Conservation (phyloP, 192 early-diverging fungal genomes). For the Linnemannia elongata region DNA sequence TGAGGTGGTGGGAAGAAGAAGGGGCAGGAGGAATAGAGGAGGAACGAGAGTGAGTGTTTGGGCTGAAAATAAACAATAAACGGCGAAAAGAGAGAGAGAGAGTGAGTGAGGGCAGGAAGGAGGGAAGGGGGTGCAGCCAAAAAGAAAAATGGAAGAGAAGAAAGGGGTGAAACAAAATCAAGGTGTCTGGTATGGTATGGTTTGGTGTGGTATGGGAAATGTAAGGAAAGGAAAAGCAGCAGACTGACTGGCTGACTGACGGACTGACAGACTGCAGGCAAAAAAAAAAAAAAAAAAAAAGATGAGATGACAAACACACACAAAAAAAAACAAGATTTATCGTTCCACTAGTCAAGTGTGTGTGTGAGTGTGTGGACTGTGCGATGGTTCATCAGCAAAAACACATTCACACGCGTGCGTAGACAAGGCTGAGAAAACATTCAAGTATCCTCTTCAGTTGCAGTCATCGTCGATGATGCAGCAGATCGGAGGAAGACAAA, state of each 20-base stretch:
- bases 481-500: conserved; percentile 31
- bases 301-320: not conserved
- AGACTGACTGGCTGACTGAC: no score
- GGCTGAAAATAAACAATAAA: not conserved
- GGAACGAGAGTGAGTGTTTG: not conserved
- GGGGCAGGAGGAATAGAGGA: not conserved
- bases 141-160: no score
- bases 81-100: not conserved
- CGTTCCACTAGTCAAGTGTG: no score
- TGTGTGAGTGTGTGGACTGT: not conserved
- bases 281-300: not conserved
- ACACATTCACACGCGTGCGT: not conserved
- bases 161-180: no score
- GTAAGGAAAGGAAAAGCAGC: no score
- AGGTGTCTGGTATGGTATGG: no score
- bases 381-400: not conserved
- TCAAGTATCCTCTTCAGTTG: not conserved
- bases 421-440: no score
- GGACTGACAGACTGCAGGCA: no score
- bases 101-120: not conserved
- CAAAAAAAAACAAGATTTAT: no score
- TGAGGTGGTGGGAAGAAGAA: not conserved
- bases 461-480: not conserved
- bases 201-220: no score
- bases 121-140: not conserved